Evolutionary conservation across 2,329 filamentous ascomycete genomes (phyloP).

Genomic region (Aspergillus sp.): DNA sequence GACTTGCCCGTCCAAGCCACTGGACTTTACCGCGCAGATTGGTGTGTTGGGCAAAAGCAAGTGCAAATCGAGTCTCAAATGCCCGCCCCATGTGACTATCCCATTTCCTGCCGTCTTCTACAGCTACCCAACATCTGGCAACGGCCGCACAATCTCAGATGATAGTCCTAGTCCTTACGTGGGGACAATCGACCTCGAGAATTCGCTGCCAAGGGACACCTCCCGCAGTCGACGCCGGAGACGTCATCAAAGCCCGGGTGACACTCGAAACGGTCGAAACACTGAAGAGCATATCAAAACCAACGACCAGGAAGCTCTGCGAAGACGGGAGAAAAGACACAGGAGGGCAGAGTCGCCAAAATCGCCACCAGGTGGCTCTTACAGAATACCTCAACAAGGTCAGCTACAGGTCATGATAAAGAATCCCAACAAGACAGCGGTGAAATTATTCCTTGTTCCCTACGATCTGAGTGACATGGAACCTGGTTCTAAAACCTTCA

Average conservation of each 20-base stretch:
- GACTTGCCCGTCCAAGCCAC: conserved; percentile 86
- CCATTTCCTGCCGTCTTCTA: conserved; percentile 96
- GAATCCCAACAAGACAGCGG: conserved; percentile 96
- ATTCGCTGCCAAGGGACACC: conserved; percentile 65
- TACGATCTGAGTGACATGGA: conserved; percentile 95
- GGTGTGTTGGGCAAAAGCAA: conserved; percentile 88
- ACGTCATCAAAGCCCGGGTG: conserved; percentile 36
- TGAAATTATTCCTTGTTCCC: conserved; percentile 91
- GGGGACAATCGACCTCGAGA: conserved; percentile 87
- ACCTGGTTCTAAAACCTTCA: conserved; percentile 90
- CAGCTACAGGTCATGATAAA: conserved; percentile 97
- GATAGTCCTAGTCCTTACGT: conserved; percentile 97
- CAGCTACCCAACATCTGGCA: conserved; percentile 75
- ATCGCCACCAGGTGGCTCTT: conserved; percentile 83
- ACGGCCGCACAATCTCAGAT: conserved; percentile 67
- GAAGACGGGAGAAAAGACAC: conserved; percentile 61
- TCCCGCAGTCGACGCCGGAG: conserved; percentile 46
- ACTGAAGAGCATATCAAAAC: conserved; percentile 21
- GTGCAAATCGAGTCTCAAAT: conserved; percentile 82
- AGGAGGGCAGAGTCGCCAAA: conserved; percentile 64
- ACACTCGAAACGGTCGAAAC: conserved; percentile 15
- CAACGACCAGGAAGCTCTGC: conserved; percentile 41
- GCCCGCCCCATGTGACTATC: conserved; percentile 86
- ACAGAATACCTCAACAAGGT: conserved; percentile 90
- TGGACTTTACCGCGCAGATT: conserved; percentile 94